A percentile compares a stretch with the other conserved stretches of the same genome.
phyloP scores from a whole-genome alignment of 2,329 filamentous ascomycete species.

The Fusarium papillatum region DNA sequence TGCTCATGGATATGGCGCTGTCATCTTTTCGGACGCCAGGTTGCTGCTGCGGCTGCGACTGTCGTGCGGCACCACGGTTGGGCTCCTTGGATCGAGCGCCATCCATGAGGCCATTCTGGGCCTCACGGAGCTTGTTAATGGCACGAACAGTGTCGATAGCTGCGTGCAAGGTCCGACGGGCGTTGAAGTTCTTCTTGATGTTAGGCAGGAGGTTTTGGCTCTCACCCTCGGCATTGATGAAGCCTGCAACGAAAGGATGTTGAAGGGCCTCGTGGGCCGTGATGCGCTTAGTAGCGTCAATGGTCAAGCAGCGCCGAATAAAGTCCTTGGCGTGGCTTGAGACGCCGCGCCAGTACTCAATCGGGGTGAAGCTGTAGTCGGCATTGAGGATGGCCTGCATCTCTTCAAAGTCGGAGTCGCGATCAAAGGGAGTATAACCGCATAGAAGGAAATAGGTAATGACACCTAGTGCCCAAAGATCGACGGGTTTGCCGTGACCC shows the following conservation, averaged over 20 bases:
- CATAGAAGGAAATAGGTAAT: conserved; percentile 99
- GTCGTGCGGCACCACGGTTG: conserved; percentile 47
- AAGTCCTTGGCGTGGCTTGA: conserved; percentile 90
- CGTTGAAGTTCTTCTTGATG: conserved; percentile 83
- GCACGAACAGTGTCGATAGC: conserved; percentile 80
- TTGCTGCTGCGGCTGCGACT: conserved; percentile 25
- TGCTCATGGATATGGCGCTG: conserved; percentile 57
- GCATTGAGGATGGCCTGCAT: conserved; percentile 99
- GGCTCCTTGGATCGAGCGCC: conserved; percentile 68
- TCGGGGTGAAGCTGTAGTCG: conserved; percentile 94
- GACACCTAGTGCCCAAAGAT: conserved; percentile 98
- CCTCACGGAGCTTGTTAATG: conserved; percentile 79
- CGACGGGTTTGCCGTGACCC: conserved; percentile 97
- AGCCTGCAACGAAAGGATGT: conserved; percentile 74
- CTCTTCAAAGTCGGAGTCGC: conserved; percentile 97
- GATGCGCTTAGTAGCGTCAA: conserved; percentile 89
- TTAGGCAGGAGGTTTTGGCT: conserved; percentile 76
- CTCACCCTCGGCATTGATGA: conserved; percentile 59
- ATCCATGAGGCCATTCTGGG: conserved; percentile 73
- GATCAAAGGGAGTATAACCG: conserved; percentile 98
- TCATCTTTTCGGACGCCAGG: conserved; percentile 56
- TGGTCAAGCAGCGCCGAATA: conserved; percentile 90
- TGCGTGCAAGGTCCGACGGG: conserved; percentile 75
- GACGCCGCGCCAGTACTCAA: conserved; percentile 97
- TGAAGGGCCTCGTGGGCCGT: conserved; percentile 86